These are phyloP conservation scores for Conticribra weissflogii DNA, from an alignment of 108 stramenopile genomes.

Conservation along the genomic window DNA sequence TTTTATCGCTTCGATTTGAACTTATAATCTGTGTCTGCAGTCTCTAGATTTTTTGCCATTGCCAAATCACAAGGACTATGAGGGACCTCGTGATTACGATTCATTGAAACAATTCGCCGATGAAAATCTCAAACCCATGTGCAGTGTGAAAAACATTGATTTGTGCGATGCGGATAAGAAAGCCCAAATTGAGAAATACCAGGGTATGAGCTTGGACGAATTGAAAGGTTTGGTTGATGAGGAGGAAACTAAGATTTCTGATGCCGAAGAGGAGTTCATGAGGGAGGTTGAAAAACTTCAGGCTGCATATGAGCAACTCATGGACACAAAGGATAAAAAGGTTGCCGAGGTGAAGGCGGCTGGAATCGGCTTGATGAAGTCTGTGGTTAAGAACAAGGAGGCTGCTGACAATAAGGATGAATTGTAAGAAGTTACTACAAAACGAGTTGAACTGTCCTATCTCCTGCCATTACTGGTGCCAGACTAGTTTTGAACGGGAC, in stretches of 20 bases:
- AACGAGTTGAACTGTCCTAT: too few species aligned
- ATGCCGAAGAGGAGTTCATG: conserved; percentile 62
- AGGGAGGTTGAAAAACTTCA: conserved; percentile 59
- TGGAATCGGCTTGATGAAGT: conserved; percentile 58
- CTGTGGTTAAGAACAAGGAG: conserved; percentile 31
- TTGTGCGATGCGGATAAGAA: conserved; percentile 67
- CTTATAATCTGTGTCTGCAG: too few species aligned
- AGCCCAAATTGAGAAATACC: conserved; percentile 60
- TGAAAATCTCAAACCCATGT: conserved; percentile 69
- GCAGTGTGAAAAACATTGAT: conserved; percentile 60
- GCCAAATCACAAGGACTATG: too few species aligned
- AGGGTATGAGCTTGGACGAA: conserved; percentile 52
- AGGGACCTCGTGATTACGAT: conserved; percentile 75
- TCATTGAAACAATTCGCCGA: conserved; percentile 69
- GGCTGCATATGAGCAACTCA: conserved; percentile 52
- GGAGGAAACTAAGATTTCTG: conserved; percentile 46
- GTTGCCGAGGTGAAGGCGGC: conserved; percentile 53
- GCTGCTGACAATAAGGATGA: conserved; percentile 29
- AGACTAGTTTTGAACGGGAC: too few species aligned
- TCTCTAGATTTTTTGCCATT: too few species aligned
- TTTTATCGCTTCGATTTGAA: too few species aligned
- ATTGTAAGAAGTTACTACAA: too few species aligned
- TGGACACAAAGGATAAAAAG: conserved; percentile 42
- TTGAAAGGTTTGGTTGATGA: conserved; percentile 65
- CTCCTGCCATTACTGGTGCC: too few species aligned